Percentiles rank a stretch among this genome's conserved stretches.
phyloP scores from a whole-genome alignment of 2,329 filamentous ascomycete species.

The Ceratocystis lukuohia region DNA sequence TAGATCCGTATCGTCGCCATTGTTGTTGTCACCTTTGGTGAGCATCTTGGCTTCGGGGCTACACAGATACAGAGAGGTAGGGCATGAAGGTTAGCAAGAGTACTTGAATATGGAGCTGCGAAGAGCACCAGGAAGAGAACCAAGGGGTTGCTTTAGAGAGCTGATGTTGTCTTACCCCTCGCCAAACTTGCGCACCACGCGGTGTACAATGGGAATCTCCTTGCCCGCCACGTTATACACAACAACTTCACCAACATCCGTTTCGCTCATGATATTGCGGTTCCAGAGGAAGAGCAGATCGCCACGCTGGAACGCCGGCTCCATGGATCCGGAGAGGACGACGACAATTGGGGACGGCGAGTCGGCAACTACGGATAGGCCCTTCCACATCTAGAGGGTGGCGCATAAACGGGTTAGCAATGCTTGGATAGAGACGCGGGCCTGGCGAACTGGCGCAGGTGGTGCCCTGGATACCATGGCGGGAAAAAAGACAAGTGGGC shows the following conservation, averaged over 20 bases:
- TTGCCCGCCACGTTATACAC: constrained; percentile 76
- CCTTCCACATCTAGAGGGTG: constrained; percentile 60
- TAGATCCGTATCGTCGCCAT: constrained; percentile 75
- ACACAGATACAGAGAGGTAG: constrained; percentile 18
- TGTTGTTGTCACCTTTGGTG: constrained; percentile 96
- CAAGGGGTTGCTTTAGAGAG: too few species aligned
- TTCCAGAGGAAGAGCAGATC: constrained; percentile 70
- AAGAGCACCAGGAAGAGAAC: background rate
- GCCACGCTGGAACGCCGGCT: constrained; percentile 67
- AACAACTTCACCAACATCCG: constrained; percentile 44
- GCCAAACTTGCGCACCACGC: constrained; percentile 66
- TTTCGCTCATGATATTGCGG: constrained; percentile 44
- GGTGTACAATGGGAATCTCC: constrained; percentile 94
- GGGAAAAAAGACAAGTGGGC: background rate
- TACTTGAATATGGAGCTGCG: background rate
- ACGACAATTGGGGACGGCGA: constrained; percentile 68
- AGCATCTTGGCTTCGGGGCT: constrained; percentile 56
- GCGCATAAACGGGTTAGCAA: constrained; percentile 2
- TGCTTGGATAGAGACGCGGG: background rate
- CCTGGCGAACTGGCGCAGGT: too few species aligned
- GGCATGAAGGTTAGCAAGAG: background rate
- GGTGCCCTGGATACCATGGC: background rate
- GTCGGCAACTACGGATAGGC: constrained; percentile 64
- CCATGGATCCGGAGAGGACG: constrained; percentile 74
- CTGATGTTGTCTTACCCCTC: constrained; percentile 34